phyloP scores from a whole-genome alignment of 768 basidiomycete genomes.

The Hirschioporus abietinus region DNA sequence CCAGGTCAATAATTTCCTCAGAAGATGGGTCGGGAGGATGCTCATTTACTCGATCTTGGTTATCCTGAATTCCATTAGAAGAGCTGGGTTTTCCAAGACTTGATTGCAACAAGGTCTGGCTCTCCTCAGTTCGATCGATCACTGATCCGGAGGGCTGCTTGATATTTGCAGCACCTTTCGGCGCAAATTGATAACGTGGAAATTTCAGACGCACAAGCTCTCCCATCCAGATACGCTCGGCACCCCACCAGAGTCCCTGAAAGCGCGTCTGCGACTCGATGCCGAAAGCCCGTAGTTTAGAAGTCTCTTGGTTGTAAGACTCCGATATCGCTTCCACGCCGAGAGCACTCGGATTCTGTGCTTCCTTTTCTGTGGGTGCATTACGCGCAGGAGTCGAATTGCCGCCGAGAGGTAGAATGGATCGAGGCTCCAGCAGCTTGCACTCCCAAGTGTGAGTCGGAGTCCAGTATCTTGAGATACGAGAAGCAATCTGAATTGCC shows the following conservation, averaged over 20 bases:
- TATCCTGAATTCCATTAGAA: not conserved
- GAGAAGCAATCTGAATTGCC: constrained; percentile 66
- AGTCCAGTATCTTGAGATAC: constrained; percentile 60
- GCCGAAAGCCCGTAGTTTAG: constrained; percentile 27
- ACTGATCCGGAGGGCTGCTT: constrained; percentile 54
- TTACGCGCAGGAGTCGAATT: not conserved
- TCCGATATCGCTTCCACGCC: constrained; percentile 2
- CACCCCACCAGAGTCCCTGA: constrained; percentile 88
- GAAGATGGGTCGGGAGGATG: not conserved
- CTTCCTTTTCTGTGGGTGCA: constrained; percentile 7
- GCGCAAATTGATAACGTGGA: constrained; percentile 60
- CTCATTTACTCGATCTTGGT: not conserved
- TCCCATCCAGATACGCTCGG: constrained; percentile 82
- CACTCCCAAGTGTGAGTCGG: constrained; percentile 72
- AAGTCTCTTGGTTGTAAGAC: constrained; percentile 19
- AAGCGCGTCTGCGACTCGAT: constrained; percentile 49
- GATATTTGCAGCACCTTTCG: constrained; percentile 55
- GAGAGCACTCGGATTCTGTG: constrained; percentile 1
- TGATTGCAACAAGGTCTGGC: not conserved
- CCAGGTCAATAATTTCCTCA: not conserved
- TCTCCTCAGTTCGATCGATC: not conserved
- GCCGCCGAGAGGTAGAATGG: not conserved
- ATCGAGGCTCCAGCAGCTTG: constrained; percentile 37
- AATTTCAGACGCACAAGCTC: constrained; percentile 79
- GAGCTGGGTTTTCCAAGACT: not conserved